phyloP scores from a whole-genome alignment of 1,284 basidiomycete genomes.

The Cryptococcus maquisensis region DNA sequence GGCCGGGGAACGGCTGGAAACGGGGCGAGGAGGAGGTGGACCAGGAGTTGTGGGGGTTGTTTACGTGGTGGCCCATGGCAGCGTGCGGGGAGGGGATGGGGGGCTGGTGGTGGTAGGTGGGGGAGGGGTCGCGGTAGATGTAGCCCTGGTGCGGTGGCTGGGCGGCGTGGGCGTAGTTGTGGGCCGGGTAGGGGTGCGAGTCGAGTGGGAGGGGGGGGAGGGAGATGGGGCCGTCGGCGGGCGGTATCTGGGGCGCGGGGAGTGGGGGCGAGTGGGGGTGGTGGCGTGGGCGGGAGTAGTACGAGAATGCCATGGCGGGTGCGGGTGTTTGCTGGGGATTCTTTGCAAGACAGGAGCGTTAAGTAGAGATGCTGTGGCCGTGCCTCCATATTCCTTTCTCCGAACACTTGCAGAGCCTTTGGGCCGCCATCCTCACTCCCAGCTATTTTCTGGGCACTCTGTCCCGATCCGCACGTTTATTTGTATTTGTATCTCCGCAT shows the following conservation, averaged over 20 bases:
- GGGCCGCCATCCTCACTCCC: no score
- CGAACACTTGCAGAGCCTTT: no score
- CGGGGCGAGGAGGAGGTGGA: conserved; percentile 3
- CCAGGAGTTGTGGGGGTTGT: not conserved
- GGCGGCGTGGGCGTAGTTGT: not conserved
- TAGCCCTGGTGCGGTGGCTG: not conserved
- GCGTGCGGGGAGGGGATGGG: not conserved
- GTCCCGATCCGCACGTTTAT: no score
- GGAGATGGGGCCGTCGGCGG: not conserved
- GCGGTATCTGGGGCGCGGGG: not conserved
- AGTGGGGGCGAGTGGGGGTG: not conserved
- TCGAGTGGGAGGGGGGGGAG: not conserved
- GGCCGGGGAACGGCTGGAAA: conserved; percentile 7
- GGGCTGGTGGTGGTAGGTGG: not conserved
- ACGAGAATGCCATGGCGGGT: not conserved
- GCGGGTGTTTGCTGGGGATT: no score
- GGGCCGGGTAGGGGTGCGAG: not conserved
- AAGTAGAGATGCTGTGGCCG: not conserved
- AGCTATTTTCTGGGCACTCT: no score
- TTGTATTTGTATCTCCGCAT: no score
- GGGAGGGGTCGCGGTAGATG: not conserved
- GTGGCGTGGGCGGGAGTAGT: not conserved
- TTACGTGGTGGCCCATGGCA: not conserved
- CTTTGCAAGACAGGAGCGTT: no score
- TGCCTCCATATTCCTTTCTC: no score